Conservation (phyloP, 2,329 filamentous ascomycete species). For the Podosphaera aphanis region DNA sequence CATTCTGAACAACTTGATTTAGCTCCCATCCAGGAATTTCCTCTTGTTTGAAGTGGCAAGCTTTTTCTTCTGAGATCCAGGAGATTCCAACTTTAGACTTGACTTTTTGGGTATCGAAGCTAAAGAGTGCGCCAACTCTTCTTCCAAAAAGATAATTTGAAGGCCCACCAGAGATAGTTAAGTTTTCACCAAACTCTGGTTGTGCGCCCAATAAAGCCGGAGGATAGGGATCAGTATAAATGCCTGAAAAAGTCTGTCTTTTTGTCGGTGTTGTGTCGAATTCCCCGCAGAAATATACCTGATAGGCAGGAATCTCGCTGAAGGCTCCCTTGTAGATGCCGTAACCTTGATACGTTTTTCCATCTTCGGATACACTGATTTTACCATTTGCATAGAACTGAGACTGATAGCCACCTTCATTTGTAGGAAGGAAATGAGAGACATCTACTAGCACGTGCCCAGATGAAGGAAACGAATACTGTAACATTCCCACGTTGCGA, state of each 20-base stretch:
- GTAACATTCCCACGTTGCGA: constrained; percentile 30
- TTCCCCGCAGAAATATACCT: constrained; percentile 36
- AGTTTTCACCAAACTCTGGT: constrained; percentile 1
- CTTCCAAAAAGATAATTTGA: constrained; percentile 1
- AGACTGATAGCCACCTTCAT: constrained; percentile 2
- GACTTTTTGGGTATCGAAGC: constrained; percentile 23
- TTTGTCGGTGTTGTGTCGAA: constrained; percentile 25
- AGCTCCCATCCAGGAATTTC: constrained; percentile 24
- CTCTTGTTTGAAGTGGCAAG: constrained; percentile 23
- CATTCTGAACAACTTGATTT: constrained; percentile 20
- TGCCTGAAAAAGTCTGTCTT: constrained; percentile 6
- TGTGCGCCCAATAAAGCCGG: constrained; percentile 1
- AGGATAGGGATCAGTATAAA: constrained; percentile 2
- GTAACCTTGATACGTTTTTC: constrained; percentile 2
- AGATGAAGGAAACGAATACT: constrained; percentile 30
- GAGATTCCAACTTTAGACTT: constrained; percentile 28
- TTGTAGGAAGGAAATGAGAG: constrained; percentile 36
- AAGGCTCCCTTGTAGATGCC: constrained; percentile 3
- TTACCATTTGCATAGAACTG: constrained; percentile 3
- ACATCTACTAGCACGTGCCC: constrained; percentile 32
- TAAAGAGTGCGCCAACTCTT: constrained; percentile 5
- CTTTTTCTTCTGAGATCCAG: constrained; percentile 24
- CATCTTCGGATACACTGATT: constrained; percentile 1
- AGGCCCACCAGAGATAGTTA: neutral
- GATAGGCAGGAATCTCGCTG: constrained; percentile 9